Base-by-base conservation (phyloP, 2,329 filamentous ascomycete genomes). In the Coniochaeta ligniaria region DNA sequence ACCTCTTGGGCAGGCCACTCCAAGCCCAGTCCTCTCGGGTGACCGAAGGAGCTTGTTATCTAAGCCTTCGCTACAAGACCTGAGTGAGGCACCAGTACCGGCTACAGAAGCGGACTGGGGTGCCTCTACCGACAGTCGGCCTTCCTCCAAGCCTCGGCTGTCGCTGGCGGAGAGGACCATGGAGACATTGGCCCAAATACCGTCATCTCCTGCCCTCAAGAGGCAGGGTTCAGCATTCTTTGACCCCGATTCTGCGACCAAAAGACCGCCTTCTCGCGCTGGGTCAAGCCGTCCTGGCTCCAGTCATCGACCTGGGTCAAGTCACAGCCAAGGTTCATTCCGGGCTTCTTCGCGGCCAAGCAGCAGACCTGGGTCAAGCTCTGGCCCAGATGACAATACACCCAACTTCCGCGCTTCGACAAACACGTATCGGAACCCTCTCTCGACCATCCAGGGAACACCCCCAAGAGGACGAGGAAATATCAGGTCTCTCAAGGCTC, bases 161-260 rank as follows among this genome's bases (percentile, higher is more conserved):
- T 93, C 91, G 0, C 78, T 97, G 4, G 86, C 89, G 0, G 93
- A 97, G 67, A 82, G 94, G 61, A 96, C 93, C 0, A 87, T 96
- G 47, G 91, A 96, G 71, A 96, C 91, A 0, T 77, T 97, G 6
- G 83, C 92, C 3, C 84, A 86, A 55, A 78, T 96, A 33, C 90
- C 92, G 0, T 86, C 90, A 0, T 95, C 92, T 0, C 92, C 93
- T 5, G 84, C 84, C 0, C 73, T 89, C 54, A 84, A 81, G 59
- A 84, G 85, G 61, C 84, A 86, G 59, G 78, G 83, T 9, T 91
- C 91, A 0, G 86, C 84, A 60, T 92, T 96, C 72, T 95, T 90
- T 70, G 86, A 85, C 57, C 74, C 79, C 1, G 80, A 86, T n/a
- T 82, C 83, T 61, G 78, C 82, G 7, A 83, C 83, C 74, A 60